Percentiles rank a stretch among this genome's conserved stretches.
Conservation (phyloP, 257 asterid species). For the Solanum chaucha region DNA sequence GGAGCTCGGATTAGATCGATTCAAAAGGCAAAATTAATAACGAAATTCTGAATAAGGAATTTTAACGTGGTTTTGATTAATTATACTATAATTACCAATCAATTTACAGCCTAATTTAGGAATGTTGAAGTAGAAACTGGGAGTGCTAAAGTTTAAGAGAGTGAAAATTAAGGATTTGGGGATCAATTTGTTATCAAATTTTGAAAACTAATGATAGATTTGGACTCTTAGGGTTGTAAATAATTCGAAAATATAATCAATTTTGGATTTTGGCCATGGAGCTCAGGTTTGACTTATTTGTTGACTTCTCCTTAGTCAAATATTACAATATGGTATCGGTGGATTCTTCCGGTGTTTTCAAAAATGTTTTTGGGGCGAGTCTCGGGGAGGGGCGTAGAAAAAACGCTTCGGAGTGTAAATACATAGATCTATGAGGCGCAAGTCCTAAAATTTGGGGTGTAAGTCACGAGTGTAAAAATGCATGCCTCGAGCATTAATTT, state of each 20-base stretch:
- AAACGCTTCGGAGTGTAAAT: neutral
- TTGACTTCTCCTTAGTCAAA: neutral
- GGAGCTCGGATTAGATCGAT: too few species aligned
- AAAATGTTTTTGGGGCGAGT: too few species aligned
- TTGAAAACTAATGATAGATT: neutral
- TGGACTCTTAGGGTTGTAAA: neutral
- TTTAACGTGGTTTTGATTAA: too few species aligned
- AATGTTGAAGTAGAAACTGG: neutral
- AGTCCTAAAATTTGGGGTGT: neutral
- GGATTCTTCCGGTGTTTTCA: neutral
- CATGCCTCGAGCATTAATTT: fast-evolving
- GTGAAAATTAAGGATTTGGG: neutral
- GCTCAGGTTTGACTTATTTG: neutral
- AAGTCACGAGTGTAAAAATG: too few species aligned
- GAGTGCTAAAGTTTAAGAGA: neutral
- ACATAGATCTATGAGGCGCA: neutral
- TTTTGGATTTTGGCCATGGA: neutral
- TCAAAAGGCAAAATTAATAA: neutral
- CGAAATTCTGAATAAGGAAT: too few species aligned
- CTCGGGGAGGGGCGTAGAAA: too few species aligned
- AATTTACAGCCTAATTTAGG: too few species aligned
- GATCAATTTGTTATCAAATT: neutral
- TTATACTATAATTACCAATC: too few species aligned
- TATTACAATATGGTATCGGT: neutral
- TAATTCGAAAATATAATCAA: too few species aligned